A percentile compares a stretch with the other conserved stretches of the same genome.
These are phyloP conservation scores for Acer saccharum DNA, from an alignment of 345 rosid species.

Conservation along the genomic window DNA sequence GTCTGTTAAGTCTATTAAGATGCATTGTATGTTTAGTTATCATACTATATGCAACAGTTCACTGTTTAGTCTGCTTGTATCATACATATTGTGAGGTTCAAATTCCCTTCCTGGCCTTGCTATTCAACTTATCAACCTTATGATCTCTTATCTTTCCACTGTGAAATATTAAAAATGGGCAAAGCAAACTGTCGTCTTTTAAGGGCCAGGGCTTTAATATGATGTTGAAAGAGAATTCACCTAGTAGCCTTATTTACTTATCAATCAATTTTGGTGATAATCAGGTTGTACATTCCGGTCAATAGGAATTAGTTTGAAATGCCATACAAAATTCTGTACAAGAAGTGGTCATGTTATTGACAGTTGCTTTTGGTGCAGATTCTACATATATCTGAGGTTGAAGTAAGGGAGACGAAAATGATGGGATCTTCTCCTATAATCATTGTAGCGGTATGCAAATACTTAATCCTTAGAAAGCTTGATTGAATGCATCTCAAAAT, in stretches of 20 bases:
- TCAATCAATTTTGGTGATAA: not conserved
- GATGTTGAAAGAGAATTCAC: not conserved
- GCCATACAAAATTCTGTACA: not conserved
- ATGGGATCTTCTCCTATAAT: conserved; percentile 86
- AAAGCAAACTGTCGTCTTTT: not conserved
- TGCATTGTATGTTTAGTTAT: not conserved
- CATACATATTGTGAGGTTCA: no score
- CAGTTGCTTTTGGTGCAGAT: conserved; percentile 46
- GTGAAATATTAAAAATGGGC: not conserved
- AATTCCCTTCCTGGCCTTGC: no score
- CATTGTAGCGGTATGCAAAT: conserved; percentile 59
- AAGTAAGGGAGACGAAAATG: conserved; percentile 87
- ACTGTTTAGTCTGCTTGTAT: not conserved
- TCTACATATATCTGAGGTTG: conserved; percentile 87
- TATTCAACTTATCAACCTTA: no score
- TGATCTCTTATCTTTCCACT: no score
- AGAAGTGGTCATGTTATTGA: conserved; percentile 5
- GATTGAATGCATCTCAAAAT: conserved; percentile 1
- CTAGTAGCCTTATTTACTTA: not conserved
- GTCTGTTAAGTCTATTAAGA: not conserved
- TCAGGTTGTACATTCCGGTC: not conserved
- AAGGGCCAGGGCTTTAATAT: not conserved
- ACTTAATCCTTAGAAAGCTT: not conserved
- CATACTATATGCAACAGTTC: not conserved
- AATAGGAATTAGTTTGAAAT: conserved; percentile 3